Evolutionary conservation across 306 rosid genomes (phyloP), one percentile per base, ranked within the genome.

Genomic region (Rubus idaeus): DNA sequence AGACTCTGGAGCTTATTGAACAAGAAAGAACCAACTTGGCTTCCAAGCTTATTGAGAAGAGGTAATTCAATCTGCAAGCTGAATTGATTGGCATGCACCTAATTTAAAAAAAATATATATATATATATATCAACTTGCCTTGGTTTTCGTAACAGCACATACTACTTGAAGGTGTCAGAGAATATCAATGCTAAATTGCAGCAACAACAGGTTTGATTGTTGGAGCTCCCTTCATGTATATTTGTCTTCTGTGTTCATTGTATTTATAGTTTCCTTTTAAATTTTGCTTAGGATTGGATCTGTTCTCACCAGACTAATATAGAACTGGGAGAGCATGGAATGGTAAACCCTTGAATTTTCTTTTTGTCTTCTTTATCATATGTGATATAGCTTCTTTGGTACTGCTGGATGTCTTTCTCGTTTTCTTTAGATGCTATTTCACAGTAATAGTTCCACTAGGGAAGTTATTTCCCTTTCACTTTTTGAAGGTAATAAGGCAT

Each of bases 1-100:
- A 91, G 97, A 88, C 90, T 52, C 81, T 88, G 86, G 92, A 84
- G 81, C 96, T 94, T 77, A 87, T 89, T 78, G 88, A 81, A 60
- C 93, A 94, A 82, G 98, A 94, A 83, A 88, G 73, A 80, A 76
- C 75, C 71, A 78, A 84, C 68, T 84, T 94, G 56, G 85, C 90
- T 71, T 76, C 86, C 81, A 89, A 86, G 86, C 86, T 81, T 61
- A 78, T 45, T 51, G 90, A 90, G 81, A 94, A 83, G 82, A 89
- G 97, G 98, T 94, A 83, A 82, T 12, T 84, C 72, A 56, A 62
- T 77, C n/a, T 30, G 3, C 72, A 75, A 60, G 40, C 53, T 65
- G 20, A 68, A 18, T 39, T 82, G 70, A 75, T 75, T 74, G 23
- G 20, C 65, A 23, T 75, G 49, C 74, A 64, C 49, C 52, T 56